Conservation (phyloP, 768 basidiomycete species). For the Collybia sp. region DNA sequence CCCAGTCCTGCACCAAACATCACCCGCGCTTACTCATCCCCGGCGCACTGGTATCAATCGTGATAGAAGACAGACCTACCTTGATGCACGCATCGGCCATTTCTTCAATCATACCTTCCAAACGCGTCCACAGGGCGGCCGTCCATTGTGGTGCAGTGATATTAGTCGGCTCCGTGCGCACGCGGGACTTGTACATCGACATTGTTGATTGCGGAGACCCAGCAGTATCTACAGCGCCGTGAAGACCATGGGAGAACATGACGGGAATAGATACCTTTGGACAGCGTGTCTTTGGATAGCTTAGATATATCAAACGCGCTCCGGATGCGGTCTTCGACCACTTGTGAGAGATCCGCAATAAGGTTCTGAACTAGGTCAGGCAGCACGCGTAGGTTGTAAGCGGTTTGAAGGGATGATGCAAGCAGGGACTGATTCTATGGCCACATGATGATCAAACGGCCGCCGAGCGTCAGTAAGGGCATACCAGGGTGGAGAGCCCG, state of each 20-base stretch:
- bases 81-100: conserved; percentile 91
- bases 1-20: conserved; percentile 1
- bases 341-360: conserved; percentile 73
- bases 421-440: conserved; percentile 83
- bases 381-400: conserved; percentile 85
- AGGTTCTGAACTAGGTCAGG: conserved; percentile 80
- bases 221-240: conserved; percentile 10
- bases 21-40: conserved; percentile 7
- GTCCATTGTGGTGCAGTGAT: conserved; percentile 85
- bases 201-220: conserved; percentile 30
- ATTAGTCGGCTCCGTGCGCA: conserved; percentile 88
- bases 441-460: conserved; percentile 4
- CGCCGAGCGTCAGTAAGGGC: neutral
- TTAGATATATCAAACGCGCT: conserved; percentile 82
- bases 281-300: conserved; percentile 80
- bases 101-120: conserved; percentile 83
- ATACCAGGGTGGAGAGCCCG: conserved; percentile 73
- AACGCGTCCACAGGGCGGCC: conserved; percentile 71
- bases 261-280: conserved; percentile 53
- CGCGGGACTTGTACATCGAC: conserved; percentile 78
- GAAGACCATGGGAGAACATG: neutral
- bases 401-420: conserved; percentile 92
- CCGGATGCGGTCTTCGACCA: conserved; percentile 77
- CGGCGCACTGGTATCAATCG: neutral
- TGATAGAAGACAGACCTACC: conserved; percentile 26